phyloP scores from a whole-genome alignment of 331 rosid species.

The Stylosanthes scabra region DNA sequence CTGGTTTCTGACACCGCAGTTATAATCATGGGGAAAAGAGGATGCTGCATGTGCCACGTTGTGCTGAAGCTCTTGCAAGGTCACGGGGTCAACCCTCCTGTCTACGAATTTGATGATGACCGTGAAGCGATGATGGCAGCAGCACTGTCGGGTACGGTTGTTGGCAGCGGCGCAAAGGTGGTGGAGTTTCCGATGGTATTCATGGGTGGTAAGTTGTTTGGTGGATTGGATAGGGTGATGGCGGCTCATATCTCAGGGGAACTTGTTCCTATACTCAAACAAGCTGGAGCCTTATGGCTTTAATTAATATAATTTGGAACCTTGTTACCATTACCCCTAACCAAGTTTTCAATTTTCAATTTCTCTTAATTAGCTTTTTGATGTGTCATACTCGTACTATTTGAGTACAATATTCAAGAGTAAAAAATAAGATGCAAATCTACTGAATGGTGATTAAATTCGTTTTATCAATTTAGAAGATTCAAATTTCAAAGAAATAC shows the following conservation, averaged over 20 bases:
- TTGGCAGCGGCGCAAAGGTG: neutral
- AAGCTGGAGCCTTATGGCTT: slow-evolving; percentile 80
- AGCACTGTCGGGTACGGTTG: slow-evolving; percentile 32
- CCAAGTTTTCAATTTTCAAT: too few relatives aligned
- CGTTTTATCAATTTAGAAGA: too few relatives aligned
- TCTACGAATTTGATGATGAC: slow-evolving; percentile 58
- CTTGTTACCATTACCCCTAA: too few relatives aligned
- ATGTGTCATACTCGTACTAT: too few relatives aligned
- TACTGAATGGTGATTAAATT: too few relatives aligned
- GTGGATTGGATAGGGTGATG: slow-evolving; percentile 73
- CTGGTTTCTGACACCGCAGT: slow-evolving; percentile 63
- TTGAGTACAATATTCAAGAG: too few relatives aligned
- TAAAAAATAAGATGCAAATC: too few relatives aligned
- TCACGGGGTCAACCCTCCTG: slow-evolving; percentile 63
- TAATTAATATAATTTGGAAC: slow-evolving; percentile 37
- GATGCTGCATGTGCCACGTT: slow-evolving; percentile 80
- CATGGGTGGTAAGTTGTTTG: slow-evolving; percentile 74
- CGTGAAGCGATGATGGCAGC: slow-evolving; percentile 44
- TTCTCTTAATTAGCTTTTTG: too few relatives aligned
- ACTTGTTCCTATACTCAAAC: slow-evolving; percentile 58
- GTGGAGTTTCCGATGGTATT: slow-evolving; percentile 71
- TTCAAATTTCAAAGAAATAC: too few relatives aligned
- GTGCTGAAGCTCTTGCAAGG: slow-evolving; percentile 54
- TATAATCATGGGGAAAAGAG: slow-evolving; percentile 58
- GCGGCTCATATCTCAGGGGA: slow-evolving; percentile 74